Evolutionary conservation across 140 eudicot species (phyloP).

Genomic region (Ambrosia hybrid): DNA sequence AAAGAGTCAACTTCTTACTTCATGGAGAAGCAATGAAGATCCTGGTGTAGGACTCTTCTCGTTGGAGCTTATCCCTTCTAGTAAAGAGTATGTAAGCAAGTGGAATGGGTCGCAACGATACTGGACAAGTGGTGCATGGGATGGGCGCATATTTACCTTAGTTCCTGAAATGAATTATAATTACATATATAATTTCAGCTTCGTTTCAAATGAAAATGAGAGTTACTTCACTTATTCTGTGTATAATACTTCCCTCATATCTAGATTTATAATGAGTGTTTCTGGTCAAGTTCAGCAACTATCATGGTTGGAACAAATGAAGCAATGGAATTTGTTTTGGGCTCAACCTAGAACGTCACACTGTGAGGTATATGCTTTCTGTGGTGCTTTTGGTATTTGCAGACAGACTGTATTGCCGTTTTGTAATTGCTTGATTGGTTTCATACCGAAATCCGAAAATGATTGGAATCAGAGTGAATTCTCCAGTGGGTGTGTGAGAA

Average conservation of each 20-base stretch:
- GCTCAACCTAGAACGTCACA: conserved; percentile 45
- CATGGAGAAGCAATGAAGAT: conserved; percentile 65
- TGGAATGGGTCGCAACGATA: conserved; percentile 52
- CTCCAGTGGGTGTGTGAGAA: conserved; percentile 62
- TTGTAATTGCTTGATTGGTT: conserved; percentile 64
- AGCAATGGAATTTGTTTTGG: conserved; percentile 51
- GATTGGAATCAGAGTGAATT: conserved; percentile 47
- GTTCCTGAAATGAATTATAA: neutral
- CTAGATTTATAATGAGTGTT: conserved; percentile 53
- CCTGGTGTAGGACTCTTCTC: conserved; percentile 55
- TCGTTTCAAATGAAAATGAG: conserved; percentile 47
- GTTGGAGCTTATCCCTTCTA: conserved; percentile 40
- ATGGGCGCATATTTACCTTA: conserved; percentile 11
- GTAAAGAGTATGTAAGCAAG: conserved; percentile 30
- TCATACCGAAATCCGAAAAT: conserved; percentile 28
- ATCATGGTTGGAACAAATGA: conserved; percentile 36
- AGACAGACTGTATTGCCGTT: conserved; percentile 21
- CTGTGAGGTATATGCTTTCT: conserved; percentile 54
- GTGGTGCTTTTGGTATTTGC: conserved; percentile 65
- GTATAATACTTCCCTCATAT: conserved; percentile 27
- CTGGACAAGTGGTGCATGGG: conserved; percentile 70
- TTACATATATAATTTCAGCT: conserved; percentile 40
- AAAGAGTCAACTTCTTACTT: conserved; percentile 37
- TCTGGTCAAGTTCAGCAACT: conserved; percentile 48
- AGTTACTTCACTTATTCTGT: conserved; percentile 50